A percentile compares a stretch with the other conserved stretches of the same genome.
Evolutionary conservation across 768 basidiomycete species (phyloP).

Genomic region (Lactarius tabidus): DNA sequence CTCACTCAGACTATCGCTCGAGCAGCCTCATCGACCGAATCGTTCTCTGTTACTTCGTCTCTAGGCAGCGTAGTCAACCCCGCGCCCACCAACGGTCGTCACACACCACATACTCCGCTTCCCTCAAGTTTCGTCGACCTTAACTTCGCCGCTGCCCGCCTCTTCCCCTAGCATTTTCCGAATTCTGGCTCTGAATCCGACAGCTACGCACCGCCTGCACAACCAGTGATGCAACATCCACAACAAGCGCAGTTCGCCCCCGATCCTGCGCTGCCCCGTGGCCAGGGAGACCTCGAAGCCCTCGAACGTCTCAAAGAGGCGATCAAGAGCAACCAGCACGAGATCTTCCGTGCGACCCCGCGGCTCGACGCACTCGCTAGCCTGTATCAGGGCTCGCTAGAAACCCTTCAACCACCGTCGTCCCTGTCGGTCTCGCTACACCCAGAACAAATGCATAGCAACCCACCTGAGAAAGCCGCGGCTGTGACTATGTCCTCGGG

Average conservation of each 20-base stretch:
- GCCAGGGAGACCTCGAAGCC: slow-evolving; percentile 65
- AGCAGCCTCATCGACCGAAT: background rate
- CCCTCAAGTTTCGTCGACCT: background rate
- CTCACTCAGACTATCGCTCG: background rate
- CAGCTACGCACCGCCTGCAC: background rate
- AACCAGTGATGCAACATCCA: slow-evolving; percentile 13
- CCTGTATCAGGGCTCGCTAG: slow-evolving; percentile 56
- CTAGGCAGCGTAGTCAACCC: background rate
- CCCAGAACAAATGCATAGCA: slow-evolving; percentile 34
- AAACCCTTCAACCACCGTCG: slow-evolving; percentile 14
- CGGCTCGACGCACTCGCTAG: slow-evolving; percentile 60
- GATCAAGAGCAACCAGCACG: slow-evolving; percentile 71
- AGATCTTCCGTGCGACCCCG: slow-evolving; percentile 62
- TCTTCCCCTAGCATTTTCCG: background rate
- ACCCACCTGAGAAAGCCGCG: slow-evolving; percentile 19
- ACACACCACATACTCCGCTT: slow-evolving; percentile 30
- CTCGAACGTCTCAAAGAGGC: slow-evolving; percentile 70
- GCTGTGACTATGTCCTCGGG: slow-evolving; percentile 2
- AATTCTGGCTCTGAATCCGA: background rate
- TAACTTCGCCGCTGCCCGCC: background rate
- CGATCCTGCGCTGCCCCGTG: slow-evolving; percentile 39
- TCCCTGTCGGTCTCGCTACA: slow-evolving; percentile 34
- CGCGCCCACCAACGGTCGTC: slow-evolving; percentile 33
- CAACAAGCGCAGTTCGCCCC: slow-evolving; percentile 19
- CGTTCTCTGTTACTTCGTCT: slow-evolving; percentile 6